phyloP scores from a whole-genome alignment of 768 basidiomycete genomes.

The Cyclocybe cylindracea region DNA sequence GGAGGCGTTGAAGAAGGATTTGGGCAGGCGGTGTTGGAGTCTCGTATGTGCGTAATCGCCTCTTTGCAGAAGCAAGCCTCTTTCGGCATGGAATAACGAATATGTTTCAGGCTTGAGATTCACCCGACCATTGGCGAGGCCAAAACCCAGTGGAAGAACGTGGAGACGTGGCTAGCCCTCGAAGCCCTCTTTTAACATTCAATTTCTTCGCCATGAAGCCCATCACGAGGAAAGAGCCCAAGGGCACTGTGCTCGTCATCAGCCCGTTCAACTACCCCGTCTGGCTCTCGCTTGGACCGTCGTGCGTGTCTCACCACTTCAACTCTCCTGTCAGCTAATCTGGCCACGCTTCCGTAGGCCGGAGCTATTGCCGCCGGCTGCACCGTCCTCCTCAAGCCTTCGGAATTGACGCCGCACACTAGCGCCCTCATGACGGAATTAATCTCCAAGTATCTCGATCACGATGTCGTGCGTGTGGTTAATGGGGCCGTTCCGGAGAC shows the following conservation, averaged over 20 bases:
- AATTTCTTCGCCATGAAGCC: conserved; percentile 64
- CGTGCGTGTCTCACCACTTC: conserved; percentile 34
- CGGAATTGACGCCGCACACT: conserved; percentile 62
- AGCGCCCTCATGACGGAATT: conserved; percentile 66
- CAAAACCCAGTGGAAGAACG: conserved; percentile 54
- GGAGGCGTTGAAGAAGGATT: conserved; percentile 57
- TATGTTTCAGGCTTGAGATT: conserved; percentile 58
- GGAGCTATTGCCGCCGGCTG: conserved; percentile 84
- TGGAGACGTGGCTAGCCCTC: conserved; percentile 79
- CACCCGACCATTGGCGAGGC: conserved; percentile 50
- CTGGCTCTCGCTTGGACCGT: conserved; percentile 56
- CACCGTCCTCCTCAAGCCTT: conserved; percentile 71
- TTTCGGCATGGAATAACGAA: too few species aligned
- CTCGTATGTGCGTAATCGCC: conserved; percentile 38
- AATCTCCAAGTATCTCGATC: conserved; percentile 75
- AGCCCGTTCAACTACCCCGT: conserved; percentile 78
- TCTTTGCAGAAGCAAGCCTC: not conserved
- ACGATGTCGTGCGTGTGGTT: conserved; percentile 61
- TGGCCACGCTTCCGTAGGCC: conserved; percentile 25
- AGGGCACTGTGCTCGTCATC: conserved; percentile 72
- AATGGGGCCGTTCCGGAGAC: conserved; percentile 70
- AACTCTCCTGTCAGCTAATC: not conserved
- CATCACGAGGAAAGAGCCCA: conserved; percentile 70
- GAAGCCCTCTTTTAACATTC: conserved; percentile 51
- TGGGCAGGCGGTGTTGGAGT: conserved; percentile 64